Conservation (phyloP, 345 rosid genomes). For the Theobroma cacao region DNA sequence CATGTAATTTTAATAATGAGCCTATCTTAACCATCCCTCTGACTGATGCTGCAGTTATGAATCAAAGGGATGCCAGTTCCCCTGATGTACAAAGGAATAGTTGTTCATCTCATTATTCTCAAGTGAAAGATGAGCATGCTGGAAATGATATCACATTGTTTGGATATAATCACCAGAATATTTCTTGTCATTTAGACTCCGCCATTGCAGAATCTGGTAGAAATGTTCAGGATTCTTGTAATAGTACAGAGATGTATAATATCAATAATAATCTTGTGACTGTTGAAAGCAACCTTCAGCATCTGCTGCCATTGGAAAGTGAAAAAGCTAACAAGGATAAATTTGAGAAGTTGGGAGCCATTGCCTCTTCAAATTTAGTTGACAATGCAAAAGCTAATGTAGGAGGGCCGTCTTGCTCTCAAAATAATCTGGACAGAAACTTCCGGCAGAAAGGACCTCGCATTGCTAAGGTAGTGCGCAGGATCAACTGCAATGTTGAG, state of each 20-base stretch:
- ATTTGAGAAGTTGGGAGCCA: constrained; percentile 44
- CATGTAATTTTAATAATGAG: constrained; percentile 22
- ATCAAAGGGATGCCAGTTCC: constrained; percentile 29
- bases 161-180: constrained; percentile 25
- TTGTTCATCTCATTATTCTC: constrained; percentile 28
- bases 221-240: constrained; percentile 31
- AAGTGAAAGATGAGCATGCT: constrained; percentile 31
- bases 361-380: constrained; percentile 32
- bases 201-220: constrained; percentile 29
- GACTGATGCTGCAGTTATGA: constrained; percentile 23
- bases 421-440: constrained; percentile 67
- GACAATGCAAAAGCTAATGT: constrained; percentile 38
- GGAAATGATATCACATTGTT: constrained; percentile 30
- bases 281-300: constrained; percentile 20
- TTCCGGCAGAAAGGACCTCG: constrained; percentile 97
- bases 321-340: constrained; percentile 39
- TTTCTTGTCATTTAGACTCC: constrained; percentile 30
- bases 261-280: constrained; percentile 24
- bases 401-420: constrained; percentile 55
- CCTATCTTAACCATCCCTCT: constrained; percentile 16
- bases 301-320: constrained; percentile 23
- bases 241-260: constrained; percentile 22
- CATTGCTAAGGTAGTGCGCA: constrained; percentile 94
- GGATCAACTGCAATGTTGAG: constrained; percentile 93
- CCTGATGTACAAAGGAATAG: constrained; percentile 30